phyloP scores from a whole-genome alignment of 139 green algal genomes.

The Astrephomene gubernaculifera region DNA sequence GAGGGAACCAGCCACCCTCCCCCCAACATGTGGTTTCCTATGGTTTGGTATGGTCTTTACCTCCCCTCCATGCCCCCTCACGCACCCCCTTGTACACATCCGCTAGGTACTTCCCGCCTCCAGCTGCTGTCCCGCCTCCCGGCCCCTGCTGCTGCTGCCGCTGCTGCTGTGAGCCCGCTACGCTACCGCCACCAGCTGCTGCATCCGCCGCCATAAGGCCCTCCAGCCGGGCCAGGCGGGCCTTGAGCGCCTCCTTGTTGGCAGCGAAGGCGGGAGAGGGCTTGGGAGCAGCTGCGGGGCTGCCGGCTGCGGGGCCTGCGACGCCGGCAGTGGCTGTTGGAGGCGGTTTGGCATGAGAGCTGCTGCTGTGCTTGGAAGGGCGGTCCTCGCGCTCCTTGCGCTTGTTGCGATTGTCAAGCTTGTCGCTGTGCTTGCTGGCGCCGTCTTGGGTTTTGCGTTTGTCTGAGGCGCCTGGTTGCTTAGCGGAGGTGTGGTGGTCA shows the following conservation, averaged over 20 bases:
- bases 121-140: background rate
- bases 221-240: constrained; percentile 26
- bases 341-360: no score
- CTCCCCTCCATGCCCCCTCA: background rate
- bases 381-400: background rate
- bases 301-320: background rate
- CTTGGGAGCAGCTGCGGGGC: background rate
- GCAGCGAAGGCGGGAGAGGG: no score
- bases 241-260: constrained; percentile 8
- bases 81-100: constrained; percentile 40
- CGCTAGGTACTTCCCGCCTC: background rate
- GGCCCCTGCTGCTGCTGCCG: background rate
- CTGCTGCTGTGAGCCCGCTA: background rate
- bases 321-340: background rate
- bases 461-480: background rate
- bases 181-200: background rate
- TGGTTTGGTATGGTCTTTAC: no score
- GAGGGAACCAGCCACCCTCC: no score
- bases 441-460: background rate
- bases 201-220: background rate
- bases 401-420: no score
- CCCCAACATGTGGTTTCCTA: no score
- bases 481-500: no score
- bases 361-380: background rate
- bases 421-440: background rate